Evolutionary conservation across 179 eudicot genomes (phyloP).

Genomic region (Vitellaria paradoxa): DNA sequence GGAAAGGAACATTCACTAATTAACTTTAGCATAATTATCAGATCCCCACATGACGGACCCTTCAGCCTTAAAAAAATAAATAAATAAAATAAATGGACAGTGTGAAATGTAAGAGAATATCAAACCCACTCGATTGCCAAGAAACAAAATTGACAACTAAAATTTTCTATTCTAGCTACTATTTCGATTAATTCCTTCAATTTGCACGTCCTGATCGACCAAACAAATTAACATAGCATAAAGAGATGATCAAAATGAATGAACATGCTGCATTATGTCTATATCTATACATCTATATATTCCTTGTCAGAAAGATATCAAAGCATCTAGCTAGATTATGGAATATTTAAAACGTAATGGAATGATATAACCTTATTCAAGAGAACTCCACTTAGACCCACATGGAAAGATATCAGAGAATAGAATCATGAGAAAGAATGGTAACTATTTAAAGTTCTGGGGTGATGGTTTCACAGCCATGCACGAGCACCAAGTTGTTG

Average conservation of each 20-base stretch:
- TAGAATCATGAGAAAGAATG: conserved; percentile 28
- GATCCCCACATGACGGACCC: conserved; percentile 2
- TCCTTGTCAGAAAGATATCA: conserved; percentile 10
- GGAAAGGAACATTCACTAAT: conserved; percentile 16
- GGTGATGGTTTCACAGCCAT: conserved; percentile 10
- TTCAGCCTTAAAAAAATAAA: background rate
- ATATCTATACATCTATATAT: background rate
- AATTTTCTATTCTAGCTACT: background rate
- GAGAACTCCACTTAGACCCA: conserved; percentile 13
- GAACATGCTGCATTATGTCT: background rate
- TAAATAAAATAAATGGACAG: no score
- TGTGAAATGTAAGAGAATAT: background rate
- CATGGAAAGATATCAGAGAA: conserved; percentile 27
- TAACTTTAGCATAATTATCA: conserved; percentile 10
- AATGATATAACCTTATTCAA: background rate
- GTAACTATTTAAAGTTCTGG: background rate
- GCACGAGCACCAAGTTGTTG: background rate
- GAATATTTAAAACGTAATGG: conserved; percentile 15
- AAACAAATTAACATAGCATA: background rate
- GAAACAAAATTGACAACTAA: background rate
- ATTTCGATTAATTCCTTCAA: background rate
- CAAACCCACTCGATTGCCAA: background rate
- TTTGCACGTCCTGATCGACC: background rate
- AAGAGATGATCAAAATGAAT: conserved; percentile 11
- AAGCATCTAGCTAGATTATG: conserved; percentile 13